phyloP scores from a whole-genome alignment of 2,329 filamentous ascomycete genomes.

The Colletotrichum musicola region DNA sequence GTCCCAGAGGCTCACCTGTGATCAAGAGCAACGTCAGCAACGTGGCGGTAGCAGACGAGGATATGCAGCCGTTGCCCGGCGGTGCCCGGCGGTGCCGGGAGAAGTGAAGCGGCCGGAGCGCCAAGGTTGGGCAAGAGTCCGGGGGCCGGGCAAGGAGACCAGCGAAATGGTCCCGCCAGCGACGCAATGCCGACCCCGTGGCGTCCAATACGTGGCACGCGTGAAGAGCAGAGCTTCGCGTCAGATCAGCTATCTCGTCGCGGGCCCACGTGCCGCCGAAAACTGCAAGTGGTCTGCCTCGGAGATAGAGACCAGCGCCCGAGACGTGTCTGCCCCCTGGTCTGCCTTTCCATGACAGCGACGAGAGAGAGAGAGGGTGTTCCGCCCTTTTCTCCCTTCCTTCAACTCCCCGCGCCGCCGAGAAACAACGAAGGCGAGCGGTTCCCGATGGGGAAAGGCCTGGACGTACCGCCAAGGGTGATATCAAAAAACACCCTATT shows the following conservation, averaged over 20 bases:
- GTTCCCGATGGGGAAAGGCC: slow-evolving; percentile 45
- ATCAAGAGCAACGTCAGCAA: slow-evolving; percentile 10
- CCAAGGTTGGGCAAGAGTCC: not conserved
- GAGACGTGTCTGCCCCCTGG: not conserved
- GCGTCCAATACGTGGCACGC: not conserved
- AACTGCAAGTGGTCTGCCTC: slow-evolving; percentile 11
- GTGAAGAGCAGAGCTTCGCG: not conserved
- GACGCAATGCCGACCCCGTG: not conserved
- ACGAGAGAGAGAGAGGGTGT: not conserved
- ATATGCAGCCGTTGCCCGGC: not conserved
- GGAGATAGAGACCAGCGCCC: not conserved
- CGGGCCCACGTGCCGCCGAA: slow-evolving; percentile 7
- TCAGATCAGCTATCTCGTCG: not conserved
- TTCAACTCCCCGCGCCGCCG: slow-evolving; percentile 7
- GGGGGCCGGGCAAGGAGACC: not conserved
- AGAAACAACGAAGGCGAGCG: slow-evolving; percentile 33
- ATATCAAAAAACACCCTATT: slow-evolving; percentile 80
- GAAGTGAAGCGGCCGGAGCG: not conserved
- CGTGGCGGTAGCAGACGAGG: not conserved
- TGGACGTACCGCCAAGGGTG: slow-evolving; percentile 76
- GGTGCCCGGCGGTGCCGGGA: slow-evolving; percentile 4
- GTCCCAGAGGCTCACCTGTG: slow-evolving; percentile 84
- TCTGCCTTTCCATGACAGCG: not conserved
- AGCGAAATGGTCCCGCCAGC: not conserved
- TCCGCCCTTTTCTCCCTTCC: not conserved